Conservation (phyloP, 2,329 filamentous ascomycete species). For the Exophiala alcalophila region DNA sequence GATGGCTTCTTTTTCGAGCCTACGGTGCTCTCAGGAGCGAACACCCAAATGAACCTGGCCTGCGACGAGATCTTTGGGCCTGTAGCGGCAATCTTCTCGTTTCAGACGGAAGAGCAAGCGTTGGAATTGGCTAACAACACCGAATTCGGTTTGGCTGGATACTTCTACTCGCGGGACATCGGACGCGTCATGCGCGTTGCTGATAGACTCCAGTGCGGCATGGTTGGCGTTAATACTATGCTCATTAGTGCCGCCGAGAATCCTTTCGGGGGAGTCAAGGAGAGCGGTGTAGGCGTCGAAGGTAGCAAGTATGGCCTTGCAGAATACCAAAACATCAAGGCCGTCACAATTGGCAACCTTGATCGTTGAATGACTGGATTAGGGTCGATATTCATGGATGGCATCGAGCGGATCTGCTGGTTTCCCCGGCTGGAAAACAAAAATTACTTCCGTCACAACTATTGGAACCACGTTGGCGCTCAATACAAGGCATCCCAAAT, state of each 20-base stretch:
- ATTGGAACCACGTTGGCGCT: too few relatives aligned
- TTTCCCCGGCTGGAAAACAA: too few relatives aligned
- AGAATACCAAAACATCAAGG: constrained; percentile 75
- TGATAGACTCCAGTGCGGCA: constrained; percentile 73
- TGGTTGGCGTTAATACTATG: constrained; percentile 64
- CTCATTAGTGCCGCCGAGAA: constrained; percentile 51
- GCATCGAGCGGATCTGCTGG: too few relatives aligned
- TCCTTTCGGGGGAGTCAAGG: constrained; percentile 35
- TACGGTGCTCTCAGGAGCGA: constrained; percentile 23
- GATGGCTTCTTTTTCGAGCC: constrained; percentile 37
- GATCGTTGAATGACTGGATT: too few relatives aligned
- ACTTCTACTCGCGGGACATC: constrained; percentile 50
- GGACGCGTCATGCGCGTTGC: constrained; percentile 52
- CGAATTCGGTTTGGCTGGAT: constrained; percentile 35
- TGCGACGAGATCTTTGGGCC: constrained; percentile 37
- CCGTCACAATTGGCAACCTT: constrained; percentile 57
- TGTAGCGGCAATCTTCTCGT: constrained; percentile 60
- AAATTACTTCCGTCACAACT: too few relatives aligned
- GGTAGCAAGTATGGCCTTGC: constrained; percentile 51
- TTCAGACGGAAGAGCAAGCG: constrained; percentile 34
- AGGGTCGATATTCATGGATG: too few relatives aligned
- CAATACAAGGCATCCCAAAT: too few relatives aligned
- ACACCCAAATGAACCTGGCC: constrained; percentile 19
- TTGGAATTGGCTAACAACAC: constrained; percentile 34
- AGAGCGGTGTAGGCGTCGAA: constrained; percentile 35